Base-by-base conservation (phyloP, 2,329 filamentous ascomycete species). In the Neofusicoccum kwambonambiense region DNA sequence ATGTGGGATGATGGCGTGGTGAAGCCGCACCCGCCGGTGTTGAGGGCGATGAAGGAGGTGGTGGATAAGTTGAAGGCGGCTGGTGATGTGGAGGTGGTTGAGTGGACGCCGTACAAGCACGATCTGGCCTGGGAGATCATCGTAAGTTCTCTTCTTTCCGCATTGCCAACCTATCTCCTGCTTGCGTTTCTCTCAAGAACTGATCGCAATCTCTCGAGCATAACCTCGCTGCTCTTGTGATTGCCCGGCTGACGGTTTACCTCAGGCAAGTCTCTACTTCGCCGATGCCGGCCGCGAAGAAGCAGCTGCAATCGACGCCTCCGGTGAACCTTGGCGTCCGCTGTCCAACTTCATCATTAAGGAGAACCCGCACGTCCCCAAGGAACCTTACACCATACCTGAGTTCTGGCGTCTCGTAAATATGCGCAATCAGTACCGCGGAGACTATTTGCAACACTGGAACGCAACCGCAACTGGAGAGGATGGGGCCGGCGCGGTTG, bases 1-100 rank as follows among this genome's bases (percentile, higher is more conserved):
- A 80, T 90, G 75, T 87, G 84, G 83, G 79, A 88, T 73, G 89
- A 91, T 71, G 85, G 83, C 9, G 80, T 87, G 57, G 88, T 90
- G 4, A 80, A 76, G 5, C 89, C 89, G 0, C 89, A 90, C 60
- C 88, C 89, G 2, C 89, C 89, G 0, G 81, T 91, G 3, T 76
- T 80, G 0, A 81, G 87, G 5, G 88, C 86, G 1, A 73, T 91
- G 9, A 73, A 76, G 2, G 73, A 78, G 5, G 76, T 84, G 0
- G 80, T 79, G 0, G 73, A 77, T 2, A 79, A 74, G 56, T 76
- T 89, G 13, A 70, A 76, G 44, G 74, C 71, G 0, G 78, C 75
- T n/a, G 61, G 81, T 0, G 83, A 83, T 1, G 79, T 87, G 68
- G 81, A 85, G 5, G 66, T 89, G 0, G 71, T 87, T 1, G 82